Evolutionary conservation across 148 eudicot genomes (phyloP), one percentile per base, ranked within the genome.

Genomic region (Vaccinium darrowii): DNA sequence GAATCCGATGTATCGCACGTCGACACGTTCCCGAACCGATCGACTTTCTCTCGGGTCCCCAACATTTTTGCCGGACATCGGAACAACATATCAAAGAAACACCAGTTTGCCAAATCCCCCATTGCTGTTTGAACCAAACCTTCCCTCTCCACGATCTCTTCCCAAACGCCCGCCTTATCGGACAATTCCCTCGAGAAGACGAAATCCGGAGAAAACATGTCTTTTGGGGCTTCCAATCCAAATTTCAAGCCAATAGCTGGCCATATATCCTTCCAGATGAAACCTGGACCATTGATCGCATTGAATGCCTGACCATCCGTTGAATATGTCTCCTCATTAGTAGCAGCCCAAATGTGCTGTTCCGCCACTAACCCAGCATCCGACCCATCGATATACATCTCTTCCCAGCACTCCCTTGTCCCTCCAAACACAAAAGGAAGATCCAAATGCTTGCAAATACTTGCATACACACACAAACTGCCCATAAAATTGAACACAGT

Each of bases 341-440:
- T 94, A 0, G 98, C 89, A 21, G 93, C 94, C 99, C 99, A 94
- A 65, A 96, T 90, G 80, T 94, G 98, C 58, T 94, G 99, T 80
- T 93, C 92, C 2, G 99, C 99, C 81, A 96, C 95, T 49, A 96
- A 86, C 51, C 95, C 85, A 51, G 95, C 94, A 72, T 96, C 99
- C 1, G 99, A 94, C 10, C 91, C 87, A 77, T 96, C 99, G 1
- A 94, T 86, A 77, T 72, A 88, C 80, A 87, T 86, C 82, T 94
- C 97, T 72, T 96, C 98, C 95, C 97, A 96, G 63, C 99, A 94
- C 86, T 87, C 91, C 58, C 82, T 93, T 2, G 93, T 91, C 79
- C 99, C 99, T 7, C 97, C 95, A 85, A 96, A 96, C 85, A 94
- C 88, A 75, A 94, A 92, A 10, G 99, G 99, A 23, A 94, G 92